Percentiles rank a stretch among this genome's conserved stretches.
Evolutionary conservation across 2,329 filamentous ascomycete genomes (phyloP).

Genomic region (Beauveria sp.): DNA sequence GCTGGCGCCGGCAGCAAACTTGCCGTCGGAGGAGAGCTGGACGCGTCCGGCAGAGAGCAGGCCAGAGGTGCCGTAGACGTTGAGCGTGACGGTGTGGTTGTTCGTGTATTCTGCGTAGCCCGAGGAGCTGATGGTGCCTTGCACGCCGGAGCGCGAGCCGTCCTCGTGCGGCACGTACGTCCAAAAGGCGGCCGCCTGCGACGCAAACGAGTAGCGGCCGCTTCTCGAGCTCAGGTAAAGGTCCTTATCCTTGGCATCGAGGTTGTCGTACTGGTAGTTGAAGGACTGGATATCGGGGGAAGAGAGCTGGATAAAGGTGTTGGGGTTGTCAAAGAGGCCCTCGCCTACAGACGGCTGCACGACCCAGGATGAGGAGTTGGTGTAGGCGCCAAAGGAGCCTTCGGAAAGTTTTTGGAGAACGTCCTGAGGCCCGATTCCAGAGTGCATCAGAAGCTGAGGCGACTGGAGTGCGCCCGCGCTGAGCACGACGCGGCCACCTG

Average conservation of each 20-base stretch:
- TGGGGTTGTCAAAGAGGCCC: constrained; percentile 48
- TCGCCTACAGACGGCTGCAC: constrained; percentile 41
- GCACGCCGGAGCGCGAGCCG: constrained; percentile 35
- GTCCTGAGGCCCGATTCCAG: constrained; percentile 32
- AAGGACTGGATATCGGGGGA: constrained; percentile 38
- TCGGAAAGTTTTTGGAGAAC: constrained; percentile 24
- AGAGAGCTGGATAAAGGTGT: constrained; percentile 44
- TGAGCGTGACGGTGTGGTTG: constrained; percentile 44
- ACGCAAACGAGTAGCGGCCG: constrained; percentile 46
- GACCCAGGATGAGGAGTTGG: constrained; percentile 34
- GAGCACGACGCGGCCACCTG: constrained; percentile 27
- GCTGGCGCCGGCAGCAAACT: constrained; percentile 34
- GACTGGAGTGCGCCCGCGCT: constrained; percentile 32
- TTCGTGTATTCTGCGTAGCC: constrained; percentile 33
- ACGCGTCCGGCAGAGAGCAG: constrained; percentile 41
- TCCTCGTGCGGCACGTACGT: constrained; percentile 34
- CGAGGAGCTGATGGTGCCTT: constrained; percentile 44
- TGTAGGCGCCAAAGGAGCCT: constrained; percentile 15
- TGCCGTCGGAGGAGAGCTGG: constrained; percentile 29
- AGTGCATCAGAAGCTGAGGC: constrained; percentile 36
- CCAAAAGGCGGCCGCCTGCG: constrained; percentile 48
- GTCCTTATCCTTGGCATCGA: constrained; percentile 32
- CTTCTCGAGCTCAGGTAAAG: constrained; percentile 40
- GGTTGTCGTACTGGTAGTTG: constrained; percentile 37
- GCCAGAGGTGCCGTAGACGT: constrained; percentile 50